Base-by-base conservation (phyloP, 2,329 filamentous ascomycete genomes). In the Botrytis medusae region DNA sequence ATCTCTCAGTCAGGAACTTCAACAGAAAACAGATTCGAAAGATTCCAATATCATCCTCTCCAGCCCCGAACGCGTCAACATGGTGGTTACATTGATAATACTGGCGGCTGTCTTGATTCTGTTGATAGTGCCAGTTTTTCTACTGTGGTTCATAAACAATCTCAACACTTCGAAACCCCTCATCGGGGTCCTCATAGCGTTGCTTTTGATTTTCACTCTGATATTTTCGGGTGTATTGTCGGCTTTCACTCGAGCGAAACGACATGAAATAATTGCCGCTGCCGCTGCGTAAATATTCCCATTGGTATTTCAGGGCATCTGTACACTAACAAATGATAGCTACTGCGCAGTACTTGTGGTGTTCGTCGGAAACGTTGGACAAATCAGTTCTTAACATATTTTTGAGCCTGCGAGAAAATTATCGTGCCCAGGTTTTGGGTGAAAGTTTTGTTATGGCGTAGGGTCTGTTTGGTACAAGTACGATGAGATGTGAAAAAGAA, bases 211-310 rank as follows among this genome's bases (percentile, higher is more conserved):
- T 4, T 78, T 75, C 32, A 78, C 76, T 3, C 59, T 78, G 12
- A 46, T 72, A 5, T 77, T 78, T 62, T 74, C 75, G 1, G 68
- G 29, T 16, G 71, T 74, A 4, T 46, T 78, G 29, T 73, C 75
- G 1, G 42, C 75, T 18, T 78, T 78, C 46, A 78, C 77, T 2
- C 62, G 72, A 70, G 77, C 77, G 14, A 76, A 75, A 42, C 71
- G 77, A 12, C 77, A 78, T 48, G 77, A 78, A 59, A 74, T 77
- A 1, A 60, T 78, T n/a, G 75, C 69, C 25, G 64, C 75, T 34
- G 74, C 77, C n/a, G 77, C 77, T 46, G 77, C 65, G 77, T 78
- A 73, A 67, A 75, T 73, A 60, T 25, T 60, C 7, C 57, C 29
- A 3, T 29, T 4, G 29, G 14, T 4, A 3, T 37, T 10, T 22